Conservation (phyloP, 768 basidiomycete genomes). For the Lactarius indigo region DNA sequence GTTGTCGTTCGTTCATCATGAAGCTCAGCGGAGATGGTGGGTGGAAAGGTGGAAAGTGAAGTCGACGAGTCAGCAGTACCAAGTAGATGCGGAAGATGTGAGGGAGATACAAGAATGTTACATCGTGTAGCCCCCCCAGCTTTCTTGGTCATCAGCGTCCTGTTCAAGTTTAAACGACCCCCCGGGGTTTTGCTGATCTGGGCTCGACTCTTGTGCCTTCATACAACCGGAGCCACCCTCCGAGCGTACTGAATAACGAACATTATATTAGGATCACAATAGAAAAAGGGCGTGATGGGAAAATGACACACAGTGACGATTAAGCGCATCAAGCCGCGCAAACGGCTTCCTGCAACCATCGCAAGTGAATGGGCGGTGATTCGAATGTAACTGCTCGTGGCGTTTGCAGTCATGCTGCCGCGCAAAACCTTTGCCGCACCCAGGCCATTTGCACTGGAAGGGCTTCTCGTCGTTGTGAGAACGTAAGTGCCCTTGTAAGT, state of each 20-base stretch:
- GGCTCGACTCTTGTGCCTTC: slow-evolving; percentile 37
- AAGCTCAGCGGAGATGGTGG: not conserved
- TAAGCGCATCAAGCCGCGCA: slow-evolving; percentile 92
- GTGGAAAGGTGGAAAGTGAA: not conserved
- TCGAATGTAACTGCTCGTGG: slow-evolving; percentile 92
- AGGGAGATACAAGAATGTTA: not conserved
- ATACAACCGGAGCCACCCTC: slow-evolving; percentile 80
- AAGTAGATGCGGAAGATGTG: not conserved
- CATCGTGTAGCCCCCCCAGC: slow-evolving; percentile 4
- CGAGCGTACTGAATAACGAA: slow-evolving; percentile 54
- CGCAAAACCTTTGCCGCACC: slow-evolving; percentile 91
- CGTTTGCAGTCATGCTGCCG: slow-evolving; percentile 96
- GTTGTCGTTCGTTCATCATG: not conserved
- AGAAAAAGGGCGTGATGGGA: not conserved
- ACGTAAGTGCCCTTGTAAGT: slow-evolving; percentile 73
- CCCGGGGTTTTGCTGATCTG: slow-evolving; percentile 7
- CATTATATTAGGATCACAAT: not conserved
- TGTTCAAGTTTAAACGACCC: slow-evolving; percentile 9
- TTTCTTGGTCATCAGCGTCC: slow-evolving; percentile 3
- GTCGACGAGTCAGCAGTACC: not conserved
- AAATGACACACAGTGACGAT: slow-evolving; percentile 69
- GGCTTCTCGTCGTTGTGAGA: slow-evolving; percentile 95
- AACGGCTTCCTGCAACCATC: slow-evolving; percentile 93
- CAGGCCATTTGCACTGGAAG: slow-evolving; percentile 92
- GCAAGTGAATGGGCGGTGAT: slow-evolving; percentile 88